Base-by-base conservation (phyloP, 2,329 filamentous ascomycete genomes). In the Cyanodermella asteris region DNA sequence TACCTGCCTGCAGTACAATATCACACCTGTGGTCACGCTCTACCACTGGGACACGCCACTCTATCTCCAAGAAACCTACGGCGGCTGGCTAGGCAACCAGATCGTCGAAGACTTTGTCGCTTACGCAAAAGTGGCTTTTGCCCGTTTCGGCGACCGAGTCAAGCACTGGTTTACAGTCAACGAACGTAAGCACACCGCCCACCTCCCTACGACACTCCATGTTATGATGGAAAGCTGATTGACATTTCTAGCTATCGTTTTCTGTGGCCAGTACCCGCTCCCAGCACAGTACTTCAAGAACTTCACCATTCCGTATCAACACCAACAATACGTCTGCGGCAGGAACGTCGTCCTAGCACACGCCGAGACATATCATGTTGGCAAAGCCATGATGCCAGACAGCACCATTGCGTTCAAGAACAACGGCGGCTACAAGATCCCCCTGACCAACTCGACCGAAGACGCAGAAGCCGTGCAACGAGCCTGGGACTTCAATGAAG, bases 21-120 rank as follows among this genome's bases (percentile, higher is more conserved):
- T 60, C 28, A 40, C 41, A 21, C 55, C 56, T 1, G 39, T 47
- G 2, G 47, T 57, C 3, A 59, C 55, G 0, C 42, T 60, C 19
- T 45, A 42, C n/a, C 51, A 55, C 30, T 47, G 41, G 36, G 51
- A 58, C 30, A 31, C 42, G 4, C 51, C 50, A 7, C 41, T 46
- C 15, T 32, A 25, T 7, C 34, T 48, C 4, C 39, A 45, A 18
- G 43, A 53, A 23, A 34, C 40, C 8, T 54, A 54, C 24, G 47
- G 49, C n/a, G 47, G 40, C 7, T 51, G 47, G 38, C 34, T 43
- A 6, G 32, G 38, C 28, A 33, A 38, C 17, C 32, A 32, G 4
- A 34, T 40, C 22, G 34, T 35, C 2, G 31, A 35, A 10, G 39
- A 43, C 16, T 45, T 42, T 27, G 31, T 42, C 10, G 44, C 49